Evolutionary conservation across 148 eudicot genomes (phyloP).

Genomic region (Nepenthes mirabilis): DNA sequence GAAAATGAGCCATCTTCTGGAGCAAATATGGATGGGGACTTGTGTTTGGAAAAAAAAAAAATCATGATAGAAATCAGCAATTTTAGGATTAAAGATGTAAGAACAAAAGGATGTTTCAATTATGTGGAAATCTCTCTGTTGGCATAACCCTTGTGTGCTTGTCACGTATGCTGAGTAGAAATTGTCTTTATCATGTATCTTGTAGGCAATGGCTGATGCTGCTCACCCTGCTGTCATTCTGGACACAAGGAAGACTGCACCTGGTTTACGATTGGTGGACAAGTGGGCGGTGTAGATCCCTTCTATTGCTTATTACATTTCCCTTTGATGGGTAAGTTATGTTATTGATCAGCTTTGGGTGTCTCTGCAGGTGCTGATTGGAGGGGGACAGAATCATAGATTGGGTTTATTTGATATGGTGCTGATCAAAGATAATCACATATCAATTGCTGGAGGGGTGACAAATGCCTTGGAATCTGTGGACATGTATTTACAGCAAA

Average conservation of each 20-base stretch:
- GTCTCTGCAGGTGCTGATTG: conserved; percentile 60
- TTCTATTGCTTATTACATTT: conserved; percentile 9
- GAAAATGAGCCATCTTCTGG: too few species aligned
- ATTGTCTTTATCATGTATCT: not conserved
- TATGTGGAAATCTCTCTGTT: too few species aligned
- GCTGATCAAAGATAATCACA: conserved; percentile 89
- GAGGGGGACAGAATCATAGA: conserved; percentile 92
- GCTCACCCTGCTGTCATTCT: conserved; percentile 74
- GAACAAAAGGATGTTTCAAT: too few species aligned
- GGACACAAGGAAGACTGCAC: conserved; percentile 97
- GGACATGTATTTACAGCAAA: conserved; percentile 60
- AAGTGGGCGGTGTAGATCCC: conserved; percentile 85
- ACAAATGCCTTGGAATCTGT: conserved; percentile 64
- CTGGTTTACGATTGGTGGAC: conserved; percentile 90
- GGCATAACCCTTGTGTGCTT: too few species aligned
- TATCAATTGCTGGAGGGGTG: conserved; percentile 90
- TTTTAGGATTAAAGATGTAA: too few species aligned
- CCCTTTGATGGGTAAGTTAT: not conserved
- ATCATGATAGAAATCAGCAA: too few species aligned
- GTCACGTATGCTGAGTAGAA: not conserved
- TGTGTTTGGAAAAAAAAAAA: too few species aligned
- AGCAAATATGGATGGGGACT: too few species aligned
- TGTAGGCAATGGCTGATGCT: conserved; percentile 88
- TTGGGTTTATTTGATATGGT: conserved; percentile 97
- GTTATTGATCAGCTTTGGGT: conserved; percentile 3